Evolutionary conservation across 345 rosid species (phyloP), one percentile per base, ranked within the genome.

Genomic region (Rhizophora apiculata): DNA sequence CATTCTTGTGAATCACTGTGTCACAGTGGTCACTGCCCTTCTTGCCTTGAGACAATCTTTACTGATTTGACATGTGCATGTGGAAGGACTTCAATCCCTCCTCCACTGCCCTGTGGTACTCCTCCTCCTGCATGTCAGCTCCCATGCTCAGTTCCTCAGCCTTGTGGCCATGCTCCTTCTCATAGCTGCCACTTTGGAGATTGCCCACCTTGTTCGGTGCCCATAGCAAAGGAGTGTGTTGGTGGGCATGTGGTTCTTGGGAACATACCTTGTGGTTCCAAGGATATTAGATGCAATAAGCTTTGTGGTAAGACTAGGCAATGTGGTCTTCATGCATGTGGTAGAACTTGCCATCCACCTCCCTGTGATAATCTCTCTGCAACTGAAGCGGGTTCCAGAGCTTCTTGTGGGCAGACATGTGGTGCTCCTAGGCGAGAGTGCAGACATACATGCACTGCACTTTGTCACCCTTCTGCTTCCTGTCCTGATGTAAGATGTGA

Each of bases 181-280:
- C 99, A 95, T 72, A 86, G 90, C 78, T 95, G 96, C 79, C 99
- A 95, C 82, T 89, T 90, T 77, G 98, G 98, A 39, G 98, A 95
- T 66, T 95, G 99, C 78, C 98, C 96, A 16, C 91, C 99, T 63
- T 95, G 99, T 76, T 87, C 98, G 18, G 87, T 87, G 34, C 98
- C 97, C 31, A 82, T 90, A 57, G 96, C 93, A 53, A 95, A 92
- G 81, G 93, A 90, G 73, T 92, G 99, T 49, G 82, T 87, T 55
- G 99, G 97, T 61, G 96, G 98, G 24, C 99, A 92, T 74, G 96
- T 92, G 77, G 84, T 95, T 79, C 92, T 95, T 30, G 82, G 97
- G 77, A 95, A 95, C 82, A 86, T 95, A 76, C 97, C 96, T 46
- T 95, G 99, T 81, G 99, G 97, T 7, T 89, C 96, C 64, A 92